Evolutionary conservation across 2,329 filamentous ascomycete species (phyloP), one percentile per base, ranked within the genome.

Genomic region (Scopulariopsis brevicaulis): DNA sequence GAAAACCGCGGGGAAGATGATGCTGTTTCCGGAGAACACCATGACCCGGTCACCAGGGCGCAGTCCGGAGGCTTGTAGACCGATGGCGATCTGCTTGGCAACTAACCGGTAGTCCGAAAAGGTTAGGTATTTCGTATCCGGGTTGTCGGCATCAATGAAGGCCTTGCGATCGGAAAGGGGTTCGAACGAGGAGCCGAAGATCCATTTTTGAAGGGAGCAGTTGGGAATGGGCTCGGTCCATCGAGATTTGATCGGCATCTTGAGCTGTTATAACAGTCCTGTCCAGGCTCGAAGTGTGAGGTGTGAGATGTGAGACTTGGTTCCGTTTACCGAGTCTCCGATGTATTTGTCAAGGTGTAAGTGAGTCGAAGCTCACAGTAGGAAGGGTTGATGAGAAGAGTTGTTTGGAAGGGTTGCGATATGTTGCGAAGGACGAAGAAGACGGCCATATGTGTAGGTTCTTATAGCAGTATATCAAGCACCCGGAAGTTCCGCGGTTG

Each of bases 1-100:
- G 57, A 92, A 82, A 1, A 89, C 74, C 0, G 82, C 75, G 0
- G 89, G 86, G 66, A 86, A 89, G 72, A 86, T 89, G 15, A 93
- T 69, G 63, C 80, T 85, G 70, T 92, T 93, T 24, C 83, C 81
- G 0, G 86, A 85, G 70, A 86, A 92, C 22, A 93, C 72, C 53
- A 93, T 73, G 4, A 93, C 82, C 2, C 87, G 82, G 63, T 91
- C 88, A 12, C 87, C 86, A 0, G 74, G 73, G 61, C 83, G 72
- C 20, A 93, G 71, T 1, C 89, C 89, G 18, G 80, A 77, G 58
- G 79, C 78, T 53, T 75, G 76, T 34, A 90, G 73, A 1, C 89
- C 89, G 1, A 83, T 75, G 1, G 87, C 89, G 37, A 94, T 72
- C 15, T 88, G 83, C 69, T 91, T 86, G 37, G 84, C 79, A 75